Percentiles rank a stretch among this genome's conserved stretches.
These are phyloP conservation scores for Agaricus bisporus DNA, from an alignment of 768 basidiomycete species.

Conservation along the genomic window DNA sequence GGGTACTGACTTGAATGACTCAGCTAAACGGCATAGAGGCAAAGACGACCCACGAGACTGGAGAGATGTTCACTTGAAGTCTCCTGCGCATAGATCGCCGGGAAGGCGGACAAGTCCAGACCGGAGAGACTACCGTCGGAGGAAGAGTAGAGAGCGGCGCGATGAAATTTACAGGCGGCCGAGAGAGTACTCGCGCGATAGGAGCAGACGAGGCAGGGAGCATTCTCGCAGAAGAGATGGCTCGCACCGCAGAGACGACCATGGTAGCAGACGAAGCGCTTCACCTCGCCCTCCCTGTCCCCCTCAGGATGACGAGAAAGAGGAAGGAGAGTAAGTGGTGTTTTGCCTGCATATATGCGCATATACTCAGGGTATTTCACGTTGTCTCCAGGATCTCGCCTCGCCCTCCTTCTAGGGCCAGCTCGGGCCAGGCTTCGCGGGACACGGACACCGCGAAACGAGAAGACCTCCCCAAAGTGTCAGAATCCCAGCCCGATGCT, in stretches of 20 bases:
- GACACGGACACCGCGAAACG: conserved; percentile 10
- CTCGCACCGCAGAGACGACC: conserved; percentile 10
- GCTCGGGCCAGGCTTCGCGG: background rate
- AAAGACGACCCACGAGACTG: conserved; percentile 57
- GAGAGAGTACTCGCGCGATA: conserved; percentile 15
- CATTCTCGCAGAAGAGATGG: conserved; percentile 3
- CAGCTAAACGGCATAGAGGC: conserved; percentile 51
- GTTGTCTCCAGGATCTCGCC: conserved; percentile 57
- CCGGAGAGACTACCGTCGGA: conserved; percentile 20
- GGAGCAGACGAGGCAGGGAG: conserved; percentile 18
- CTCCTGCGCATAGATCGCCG: conserved; percentile 22
- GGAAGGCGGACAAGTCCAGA: conserved; percentile 31
- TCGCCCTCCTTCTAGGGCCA: conserved; percentile 18
- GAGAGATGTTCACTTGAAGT: conserved; percentile 61
- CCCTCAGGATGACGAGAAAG: conserved; percentile 52
- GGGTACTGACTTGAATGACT: conserved; percentile 34
- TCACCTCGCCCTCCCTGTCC: conserved; percentile 16
- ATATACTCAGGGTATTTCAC: background rate
- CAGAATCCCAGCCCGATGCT: conserved; percentile 3
- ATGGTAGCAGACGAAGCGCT: conserved; percentile 18
- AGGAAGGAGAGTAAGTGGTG: conserved; percentile 92
- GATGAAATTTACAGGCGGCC: conserved; percentile 9
- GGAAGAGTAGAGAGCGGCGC: conserved; percentile 30
- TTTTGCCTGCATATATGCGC: conserved; percentile 14
- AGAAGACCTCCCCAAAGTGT: conserved; percentile 6